These are phyloP conservation scores for Pulveroboletus ravenelii DNA, from an alignment of 768 basidiomycete species.

Conservation along the genomic window DNA sequence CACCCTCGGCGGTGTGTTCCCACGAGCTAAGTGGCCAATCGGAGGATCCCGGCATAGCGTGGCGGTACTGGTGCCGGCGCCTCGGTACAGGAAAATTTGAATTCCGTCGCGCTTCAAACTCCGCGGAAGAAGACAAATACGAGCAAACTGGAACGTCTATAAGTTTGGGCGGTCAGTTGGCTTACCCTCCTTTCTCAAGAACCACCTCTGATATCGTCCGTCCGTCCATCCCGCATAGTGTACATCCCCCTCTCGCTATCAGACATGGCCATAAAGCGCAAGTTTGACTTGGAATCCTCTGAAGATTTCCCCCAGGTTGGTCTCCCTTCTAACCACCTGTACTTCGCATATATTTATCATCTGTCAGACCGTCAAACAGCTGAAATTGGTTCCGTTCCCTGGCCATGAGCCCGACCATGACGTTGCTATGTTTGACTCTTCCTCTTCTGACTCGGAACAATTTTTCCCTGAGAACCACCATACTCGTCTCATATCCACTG, in stretches of 20 bases:
- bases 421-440: slow-evolving; percentile 60
- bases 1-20: slow-evolving; percentile 1
- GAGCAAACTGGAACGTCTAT: slow-evolving; percentile 24
- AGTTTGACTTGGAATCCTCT: slow-evolving; percentile 57
- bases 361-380: slow-evolving; percentile 55
- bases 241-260: slow-evolving; percentile 7
- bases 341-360: slow-evolving; percentile 14
- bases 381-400: slow-evolving; percentile 74
- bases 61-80: slow-evolving; percentile 5
- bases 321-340: slow-evolving; percentile 14
- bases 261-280: slow-evolving; percentile 71
- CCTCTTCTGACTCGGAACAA: slow-evolving; percentile 54
- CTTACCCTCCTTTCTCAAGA: slow-evolving; percentile 24
- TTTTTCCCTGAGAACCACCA: slow-evolving; percentile 51
- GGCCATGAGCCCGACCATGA: slow-evolving; percentile 59
- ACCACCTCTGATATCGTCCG: slow-evolving; percentile 6
- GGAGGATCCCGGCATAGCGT: slow-evolving; percentile 19
- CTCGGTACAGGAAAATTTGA: slow-evolving; percentile 14
- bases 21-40: slow-evolving; percentile 21
- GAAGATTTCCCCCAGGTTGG: slow-evolving; percentile 48
- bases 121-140: slow-evolving; percentile 28
- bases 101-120: slow-evolving; percentile 15
- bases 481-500: slow-evolving; percentile 59
- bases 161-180: slow-evolving; percentile 28
- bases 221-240: slow-evolving; percentile 3